Percentiles rank a stretch among this genome's conserved stretches.
These are phyloP conservation scores for Apiospora pterosperma DNA, from an alignment of 2,329 filamentous ascomycete genomes.

Conservation along the genomic window DNA sequence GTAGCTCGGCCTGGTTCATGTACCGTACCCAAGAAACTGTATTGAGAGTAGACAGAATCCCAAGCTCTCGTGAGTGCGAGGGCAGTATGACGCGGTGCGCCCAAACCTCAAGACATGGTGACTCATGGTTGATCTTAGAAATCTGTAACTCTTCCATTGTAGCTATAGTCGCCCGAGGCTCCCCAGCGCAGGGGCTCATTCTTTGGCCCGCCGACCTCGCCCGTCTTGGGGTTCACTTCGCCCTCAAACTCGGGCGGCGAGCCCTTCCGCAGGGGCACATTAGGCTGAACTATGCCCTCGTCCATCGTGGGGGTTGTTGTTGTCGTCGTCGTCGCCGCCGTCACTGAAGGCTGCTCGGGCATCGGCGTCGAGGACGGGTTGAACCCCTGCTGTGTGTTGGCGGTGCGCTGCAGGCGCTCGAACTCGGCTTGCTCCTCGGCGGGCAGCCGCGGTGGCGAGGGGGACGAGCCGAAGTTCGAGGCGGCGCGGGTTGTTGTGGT, in stretches of 20 bases:
- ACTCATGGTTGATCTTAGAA: conserved; percentile 49
- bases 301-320: neutral
- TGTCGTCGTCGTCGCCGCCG: conserved; percentile 7
- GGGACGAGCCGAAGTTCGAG: conserved; percentile 2
- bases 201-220: conserved; percentile 94
- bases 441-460: conserved; percentile 76
- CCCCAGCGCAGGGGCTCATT: conserved; percentile 95
- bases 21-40: neutral
- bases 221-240: conserved; percentile 87
- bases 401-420: conserved; percentile 65
- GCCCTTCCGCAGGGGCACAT: conserved; percentile 50
- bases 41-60: neutral
- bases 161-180: conserved; percentile 75
- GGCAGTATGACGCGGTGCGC: neutral
- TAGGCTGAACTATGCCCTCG: conserved; percentile 4
- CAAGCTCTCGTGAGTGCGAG: neutral
- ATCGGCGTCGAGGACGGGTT: conserved; percentile 15
- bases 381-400: conserved; percentile 33
- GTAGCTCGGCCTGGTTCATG: neutral
- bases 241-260: conserved; percentile 90
- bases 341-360: neutral
- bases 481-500: neutral
- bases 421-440: conserved; percentile 60
- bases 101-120: neutral
- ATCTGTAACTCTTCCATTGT: conserved; percentile 91